Percentiles rank a stretch among this genome's conserved stretches.
phyloP scores from a whole-genome alignment of 179 eudicot genomes.

The Heliamphora pulchella region DNA sequence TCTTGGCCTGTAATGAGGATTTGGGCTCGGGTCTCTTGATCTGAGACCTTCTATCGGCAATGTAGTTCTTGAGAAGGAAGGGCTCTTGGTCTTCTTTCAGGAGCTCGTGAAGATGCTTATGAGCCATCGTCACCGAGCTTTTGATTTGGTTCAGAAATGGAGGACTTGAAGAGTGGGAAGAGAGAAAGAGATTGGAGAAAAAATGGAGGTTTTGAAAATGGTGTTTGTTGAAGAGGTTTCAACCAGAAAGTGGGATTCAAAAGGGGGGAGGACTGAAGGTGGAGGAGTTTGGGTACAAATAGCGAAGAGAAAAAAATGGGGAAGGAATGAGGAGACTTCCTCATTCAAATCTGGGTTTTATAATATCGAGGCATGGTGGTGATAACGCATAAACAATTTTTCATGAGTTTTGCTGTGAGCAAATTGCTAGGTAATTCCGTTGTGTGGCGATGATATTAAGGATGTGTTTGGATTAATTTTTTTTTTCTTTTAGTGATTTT shows the following conservation, averaged over 20 bases:
- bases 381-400: too few species aligned
- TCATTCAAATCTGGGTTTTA: constrained; percentile 32
- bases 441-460: too few species aligned
- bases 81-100: constrained; percentile 87
- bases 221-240: constrained; percentile 8
- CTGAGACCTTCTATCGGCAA: constrained; percentile 41
- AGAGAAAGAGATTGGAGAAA: too few species aligned
- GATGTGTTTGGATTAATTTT: too few species aligned
- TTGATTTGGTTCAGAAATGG: neutral
- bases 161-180: neutral
- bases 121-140: constrained; percentile 25
- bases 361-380: constrained; percentile 27
- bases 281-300: constrained; percentile 10
- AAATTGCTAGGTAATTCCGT: too few species aligned
- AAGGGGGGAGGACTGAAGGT: constrained; percentile 12
- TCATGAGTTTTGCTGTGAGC: too few species aligned
- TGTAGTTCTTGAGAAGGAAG: constrained; percentile 48
- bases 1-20: constrained; percentile 25
- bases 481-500: too few species aligned
- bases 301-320: neutral
- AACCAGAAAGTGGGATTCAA: constrained; percentile 7
- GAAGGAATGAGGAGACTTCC: constrained; percentile 37
- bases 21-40: constrained; percentile 24
- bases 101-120: constrained; percentile 59
- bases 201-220: neutral